Conservation (phyloP, 2,329 filamentous ascomycete genomes). For the Claviceps pusilla region DNA sequence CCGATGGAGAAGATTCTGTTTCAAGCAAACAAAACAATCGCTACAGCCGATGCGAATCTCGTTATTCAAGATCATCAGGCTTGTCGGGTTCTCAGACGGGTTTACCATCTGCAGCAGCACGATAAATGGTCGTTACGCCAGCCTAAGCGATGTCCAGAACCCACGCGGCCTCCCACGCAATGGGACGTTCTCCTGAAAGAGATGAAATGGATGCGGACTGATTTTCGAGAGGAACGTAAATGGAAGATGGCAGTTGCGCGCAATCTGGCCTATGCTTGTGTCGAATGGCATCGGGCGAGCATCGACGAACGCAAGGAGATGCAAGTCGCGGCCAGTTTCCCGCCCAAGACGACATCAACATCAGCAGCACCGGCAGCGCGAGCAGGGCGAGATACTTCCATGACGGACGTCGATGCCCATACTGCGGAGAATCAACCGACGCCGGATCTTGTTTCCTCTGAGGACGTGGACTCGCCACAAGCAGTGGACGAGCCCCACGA, state of each 20-base stretch:
- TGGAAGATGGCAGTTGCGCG: conserved; percentile 78
- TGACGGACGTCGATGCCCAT: conserved; percentile 20
- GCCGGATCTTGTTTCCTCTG: conserved; percentile 52
- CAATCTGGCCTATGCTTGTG: conserved; percentile 68
- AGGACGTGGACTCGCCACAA: conserved; percentile 42
- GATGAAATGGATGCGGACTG: conserved; percentile 96
- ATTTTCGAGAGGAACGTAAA: conserved; percentile 85
- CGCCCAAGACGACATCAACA: conserved; percentile 22
- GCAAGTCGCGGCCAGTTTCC: conserved; percentile 47
- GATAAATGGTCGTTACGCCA: conserved; percentile 90
- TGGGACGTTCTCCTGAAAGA: conserved; percentile 79
- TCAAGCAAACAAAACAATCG: conserved; percentile 78
- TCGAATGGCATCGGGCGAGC: conserved; percentile 58
- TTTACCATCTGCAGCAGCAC: conserved; percentile 80
- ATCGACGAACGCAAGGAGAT: conserved; percentile 49
- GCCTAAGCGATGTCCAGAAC: conserved; percentile 70
- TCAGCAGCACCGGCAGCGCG: conserved; percentile 1
- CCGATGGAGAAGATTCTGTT: conserved; percentile 57
- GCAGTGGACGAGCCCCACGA: conserved; percentile 24
- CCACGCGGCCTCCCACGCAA: conserved; percentile 59
- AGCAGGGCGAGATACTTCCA: conserved; percentile 15
- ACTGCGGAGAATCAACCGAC: conserved; percentile 35
- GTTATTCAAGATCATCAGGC: conserved; percentile 77
- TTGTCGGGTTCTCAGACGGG: conserved; percentile 67
- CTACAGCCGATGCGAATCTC: conserved; percentile 69